phyloP scores from a whole-genome alignment of 2,329 filamentous ascomycete species.

The Calonectria multiphialidica region DNA sequence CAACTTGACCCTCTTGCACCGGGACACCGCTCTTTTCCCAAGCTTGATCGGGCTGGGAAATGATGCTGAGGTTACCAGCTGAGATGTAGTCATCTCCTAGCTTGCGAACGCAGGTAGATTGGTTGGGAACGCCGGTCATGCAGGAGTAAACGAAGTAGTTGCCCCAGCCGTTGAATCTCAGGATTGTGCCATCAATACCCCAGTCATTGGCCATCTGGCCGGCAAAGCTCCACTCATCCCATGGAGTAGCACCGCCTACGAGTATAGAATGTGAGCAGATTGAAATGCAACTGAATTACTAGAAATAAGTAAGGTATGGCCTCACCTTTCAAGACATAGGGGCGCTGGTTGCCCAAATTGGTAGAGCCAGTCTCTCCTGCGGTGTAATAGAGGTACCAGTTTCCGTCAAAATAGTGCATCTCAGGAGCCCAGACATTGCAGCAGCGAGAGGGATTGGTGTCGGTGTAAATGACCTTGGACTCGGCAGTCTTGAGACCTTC shows the following conservation, averaged over 20 bases:
- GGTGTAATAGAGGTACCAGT: constrained; percentile 70
- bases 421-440: constrained; percentile 72
- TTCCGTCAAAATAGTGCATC: constrained; percentile 61
- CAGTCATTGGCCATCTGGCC: constrained; percentile 61
- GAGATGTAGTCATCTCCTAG: constrained; percentile 55
- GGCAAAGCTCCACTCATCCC: constrained; percentile 63
- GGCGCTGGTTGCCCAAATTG: constrained; percentile 62
- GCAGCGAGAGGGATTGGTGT: constrained; percentile 58
- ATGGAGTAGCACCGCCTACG: constrained; percentile 63
- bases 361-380: constrained; percentile 54
- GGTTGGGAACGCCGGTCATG: constrained; percentile 54
- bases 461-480: constrained; percentile 63
- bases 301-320: neutral
- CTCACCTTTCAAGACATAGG: constrained; percentile 64
- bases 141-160: constrained; percentile 69
- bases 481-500: constrained; percentile 66
- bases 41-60: constrained; percentile 62
- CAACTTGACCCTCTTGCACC: constrained; percentile 67
- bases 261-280: neutral
- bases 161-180: constrained; percentile 58
- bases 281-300: fast-evolving
- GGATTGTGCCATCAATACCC: constrained; percentile 66
- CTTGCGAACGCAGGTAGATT: constrained; percentile 54
- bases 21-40: constrained; percentile 64
- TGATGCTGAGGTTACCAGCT: constrained; percentile 57